phyloP scores from a whole-genome alignment of 371 early-diverging fungal species.

The Mucor saturninus region DNA sequence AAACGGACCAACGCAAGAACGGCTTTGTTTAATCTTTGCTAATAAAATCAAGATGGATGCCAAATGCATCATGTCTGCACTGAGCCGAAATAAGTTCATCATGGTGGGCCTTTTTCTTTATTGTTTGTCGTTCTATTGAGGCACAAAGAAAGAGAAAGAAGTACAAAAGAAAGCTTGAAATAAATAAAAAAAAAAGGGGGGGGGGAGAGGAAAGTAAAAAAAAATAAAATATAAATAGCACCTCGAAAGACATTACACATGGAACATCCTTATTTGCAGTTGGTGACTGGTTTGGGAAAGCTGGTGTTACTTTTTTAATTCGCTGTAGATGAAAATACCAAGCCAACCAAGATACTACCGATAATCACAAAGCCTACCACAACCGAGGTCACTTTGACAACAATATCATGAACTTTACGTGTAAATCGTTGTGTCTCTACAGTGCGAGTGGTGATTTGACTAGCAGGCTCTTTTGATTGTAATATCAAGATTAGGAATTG shows the following conservation, averaged over 20 bases:
- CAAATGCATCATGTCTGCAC: slow-evolving; percentile 94
- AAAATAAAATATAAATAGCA: slow-evolving; percentile 1
- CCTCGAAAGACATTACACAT: neutral
- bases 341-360: slow-evolving; percentile 47
- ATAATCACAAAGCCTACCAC: slow-evolving; percentile 53
- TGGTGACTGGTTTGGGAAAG: slow-evolving; percentile 8
- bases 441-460: slow-evolving; percentile 27
- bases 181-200: neutral
- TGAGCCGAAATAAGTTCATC: slow-evolving; percentile 92
- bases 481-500: slow-evolving; percentile 39
- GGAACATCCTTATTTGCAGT: slow-evolving; percentile 12
- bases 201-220: neutral
- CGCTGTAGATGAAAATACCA: slow-evolving; percentile 16
- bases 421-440: slow-evolving; percentile 25
- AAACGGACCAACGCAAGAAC: slow-evolving; percentile 83
- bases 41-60: slow-evolving; percentile 92
- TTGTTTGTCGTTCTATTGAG: neutral
- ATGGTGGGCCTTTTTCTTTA: neutral
- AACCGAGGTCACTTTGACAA: slow-evolving; percentile 37
- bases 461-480: slow-evolving; percentile 15
- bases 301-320: neutral
- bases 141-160: neutral
- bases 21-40: slow-evolving; percentile 83
- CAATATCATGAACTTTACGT: slow-evolving; percentile 21
- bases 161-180: neutral